A percentile compares a stretch with the other conserved stretches of the same genome.
Conservation (phyloP, 108 stramenopile genomes). For the Cylindrotheca closterium region DNA sequence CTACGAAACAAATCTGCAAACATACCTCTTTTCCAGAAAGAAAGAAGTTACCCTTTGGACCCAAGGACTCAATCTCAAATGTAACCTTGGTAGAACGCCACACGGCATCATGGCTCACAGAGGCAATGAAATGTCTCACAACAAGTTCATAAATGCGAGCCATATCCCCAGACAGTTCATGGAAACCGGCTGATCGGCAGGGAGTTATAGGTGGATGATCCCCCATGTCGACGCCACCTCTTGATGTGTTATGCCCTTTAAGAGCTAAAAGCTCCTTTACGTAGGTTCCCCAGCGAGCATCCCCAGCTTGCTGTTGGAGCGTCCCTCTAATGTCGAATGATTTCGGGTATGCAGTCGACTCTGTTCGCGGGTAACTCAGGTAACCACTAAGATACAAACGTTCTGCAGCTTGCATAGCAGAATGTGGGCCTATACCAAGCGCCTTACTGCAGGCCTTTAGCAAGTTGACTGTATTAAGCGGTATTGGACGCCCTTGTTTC, state of each 20-base stretch:
- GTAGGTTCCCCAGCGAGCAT: constrained; percentile 74
- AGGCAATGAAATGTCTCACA: constrained; percentile 86
- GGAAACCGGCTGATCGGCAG: constrained; percentile 51
- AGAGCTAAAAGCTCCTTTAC: constrained; percentile 59
- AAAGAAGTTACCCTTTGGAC: constrained; percentile 69
- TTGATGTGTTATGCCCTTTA: constrained; percentile 50
- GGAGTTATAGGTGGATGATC: constrained; percentile 90
- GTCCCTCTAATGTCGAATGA: constrained; percentile 80
- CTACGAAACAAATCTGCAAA: not conserved
- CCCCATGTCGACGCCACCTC: constrained; percentile 86
- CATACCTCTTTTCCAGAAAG: constrained; percentile 65
- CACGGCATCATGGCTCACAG: constrained; percentile 84
- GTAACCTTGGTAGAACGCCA: constrained; percentile 78
- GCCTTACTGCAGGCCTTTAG: constrained; percentile 85
- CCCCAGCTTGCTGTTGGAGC: constrained; percentile 68
- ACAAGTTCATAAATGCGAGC: constrained; percentile 88
- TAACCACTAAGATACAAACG: constrained; percentile 85
- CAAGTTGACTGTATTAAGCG: constrained; percentile 77
- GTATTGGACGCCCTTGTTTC: constrained; percentile 84
- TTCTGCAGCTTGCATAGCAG: constrained; percentile 75
- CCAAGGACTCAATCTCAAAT: constrained; percentile 67
- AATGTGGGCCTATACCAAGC: constrained; percentile 83
- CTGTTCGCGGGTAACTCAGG: constrained; percentile 84
- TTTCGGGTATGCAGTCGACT: constrained; percentile 77
- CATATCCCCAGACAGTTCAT: constrained; percentile 77